Percentiles rank a stretch among this genome's conserved stretches.
Conservation (phyloP, 2,329 filamentous ascomycete genomes). For the Aspergillus sp. region DNA sequence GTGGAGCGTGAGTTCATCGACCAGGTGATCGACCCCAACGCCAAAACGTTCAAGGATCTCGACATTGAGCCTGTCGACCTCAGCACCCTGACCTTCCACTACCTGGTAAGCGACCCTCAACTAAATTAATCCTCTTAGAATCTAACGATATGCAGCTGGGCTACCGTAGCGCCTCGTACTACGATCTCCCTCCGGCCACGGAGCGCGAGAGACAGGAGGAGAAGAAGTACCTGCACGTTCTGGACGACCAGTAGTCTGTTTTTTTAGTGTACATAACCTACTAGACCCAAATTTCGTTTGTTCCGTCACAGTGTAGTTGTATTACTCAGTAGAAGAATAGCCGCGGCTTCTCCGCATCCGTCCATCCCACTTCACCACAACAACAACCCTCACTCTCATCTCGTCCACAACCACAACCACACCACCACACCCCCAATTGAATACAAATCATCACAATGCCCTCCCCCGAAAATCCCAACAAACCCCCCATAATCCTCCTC, state of each 20-base stretch:
- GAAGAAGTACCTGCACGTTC: constrained; percentile 93
- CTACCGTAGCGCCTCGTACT: constrained; percentile 84
- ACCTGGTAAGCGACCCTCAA: constrained; percentile 66
- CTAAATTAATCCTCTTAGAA: too few relatives aligned
- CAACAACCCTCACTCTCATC: not conserved
- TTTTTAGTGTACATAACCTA: constrained; percentile 44
- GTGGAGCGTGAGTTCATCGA: constrained; percentile 91
- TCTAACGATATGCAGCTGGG: constrained; percentile 64
- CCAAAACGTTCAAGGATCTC: constrained; percentile 94
- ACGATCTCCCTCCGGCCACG: constrained; percentile 90
- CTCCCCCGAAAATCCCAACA: not conserved
- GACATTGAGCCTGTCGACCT: constrained; percentile 87
- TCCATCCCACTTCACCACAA: constrained; percentile 1
- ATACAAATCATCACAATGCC: not conserved
- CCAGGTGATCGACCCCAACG: constrained; percentile 83
- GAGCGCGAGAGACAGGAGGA: constrained; percentile 94
- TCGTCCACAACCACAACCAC: not conserved
- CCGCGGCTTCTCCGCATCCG: constrained; percentile 4
- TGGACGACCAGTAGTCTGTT: constrained; percentile 72
- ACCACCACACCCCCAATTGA: not conserved
- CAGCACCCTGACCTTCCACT: constrained; percentile 85
- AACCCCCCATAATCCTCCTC: constrained; percentile 43
- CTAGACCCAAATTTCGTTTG: constrained; percentile 42
- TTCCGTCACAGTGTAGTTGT: constrained; percentile 16
- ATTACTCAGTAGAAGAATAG: not conserved